These are phyloP conservation scores for Penicillium corylophilum DNA, from an alignment of 2,329 filamentous ascomycete species.

Conservation along the genomic window DNA sequence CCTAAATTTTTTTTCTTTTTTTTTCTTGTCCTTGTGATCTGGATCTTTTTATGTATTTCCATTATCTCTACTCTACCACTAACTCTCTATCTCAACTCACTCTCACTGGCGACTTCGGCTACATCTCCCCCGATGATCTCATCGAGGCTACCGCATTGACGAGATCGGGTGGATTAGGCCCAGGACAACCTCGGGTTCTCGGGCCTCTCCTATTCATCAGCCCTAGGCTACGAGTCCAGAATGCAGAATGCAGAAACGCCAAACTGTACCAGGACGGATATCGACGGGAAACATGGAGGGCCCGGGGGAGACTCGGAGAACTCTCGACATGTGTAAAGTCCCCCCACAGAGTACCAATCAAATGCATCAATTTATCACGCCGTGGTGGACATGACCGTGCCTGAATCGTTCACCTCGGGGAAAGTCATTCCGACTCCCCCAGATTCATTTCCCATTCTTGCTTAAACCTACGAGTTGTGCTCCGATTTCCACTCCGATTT, in stretches of 20 bases:
- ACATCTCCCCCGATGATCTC: conserved; percentile 17
- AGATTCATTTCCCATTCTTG: not conserved
- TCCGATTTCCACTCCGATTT: not conserved
- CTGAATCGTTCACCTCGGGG: conserved; percentile 18
- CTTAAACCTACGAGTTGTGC: not conserved
- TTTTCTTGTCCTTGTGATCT: not conserved
- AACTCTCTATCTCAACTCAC: not conserved
- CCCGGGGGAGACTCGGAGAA: conserved; percentile 26
- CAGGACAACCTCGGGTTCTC: conserved; percentile 22
- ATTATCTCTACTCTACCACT: not conserved
- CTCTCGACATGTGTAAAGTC: conserved; percentile 15
- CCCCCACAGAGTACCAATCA: conserved; percentile 7
- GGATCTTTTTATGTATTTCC: not conserved
- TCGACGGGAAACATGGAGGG: conserved; percentile 18
- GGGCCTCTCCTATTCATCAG: conserved; percentile 2
- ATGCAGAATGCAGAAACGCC: not conserved
- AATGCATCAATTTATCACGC: not conserved
- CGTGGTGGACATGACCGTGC: not conserved
- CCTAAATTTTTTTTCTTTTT: conserved; percentile 1
- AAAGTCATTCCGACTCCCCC: conserved; percentile 14
- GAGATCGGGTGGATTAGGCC: conserved; percentile 24
- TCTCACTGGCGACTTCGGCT: conserved; percentile 1
- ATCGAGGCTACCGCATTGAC: conserved; percentile 3
- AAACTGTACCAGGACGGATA: conserved; percentile 16
- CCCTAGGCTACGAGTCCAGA: not conserved